Percentiles rank a stretch among this genome's conserved stretches.
These are phyloP conservation scores for Trametes pubescens DNA, from an alignment of 1,284 basidiomycete species.

Conservation along the genomic window DNA sequence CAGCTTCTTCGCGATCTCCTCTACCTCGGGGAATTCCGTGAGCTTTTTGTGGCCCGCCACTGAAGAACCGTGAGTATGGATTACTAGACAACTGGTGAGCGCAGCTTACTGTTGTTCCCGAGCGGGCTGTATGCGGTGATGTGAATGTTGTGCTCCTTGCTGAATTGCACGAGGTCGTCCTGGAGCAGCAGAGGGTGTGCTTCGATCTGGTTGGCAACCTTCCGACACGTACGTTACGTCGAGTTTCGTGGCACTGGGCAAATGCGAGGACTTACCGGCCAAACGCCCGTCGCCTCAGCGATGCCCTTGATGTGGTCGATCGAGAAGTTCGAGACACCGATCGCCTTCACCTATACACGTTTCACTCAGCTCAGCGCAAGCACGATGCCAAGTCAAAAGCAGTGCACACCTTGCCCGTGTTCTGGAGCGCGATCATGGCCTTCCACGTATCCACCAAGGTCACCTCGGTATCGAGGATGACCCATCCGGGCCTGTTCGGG, in stretches of 20 bases:
- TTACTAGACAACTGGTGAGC: not conserved
- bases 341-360: slow-evolving; percentile 54
- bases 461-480: slow-evolving; percentile 66
- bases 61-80: slow-evolving; percentile 32
- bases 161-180: slow-evolving; percentile 72
- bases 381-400: slow-evolving; percentile 12
- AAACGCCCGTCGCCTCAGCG: slow-evolving; percentile 77
- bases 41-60: slow-evolving; percentile 66
- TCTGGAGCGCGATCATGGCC: slow-evolving; percentile 70
- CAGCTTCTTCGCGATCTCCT: slow-evolving; percentile 56
- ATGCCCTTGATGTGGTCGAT: slow-evolving; percentile 73
- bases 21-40: slow-evolving; percentile 65
- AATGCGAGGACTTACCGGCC: slow-evolving; percentile 55
- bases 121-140: slow-evolving; percentile 88
- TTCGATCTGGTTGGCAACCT: slow-evolving; percentile 85
- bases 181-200: slow-evolving; percentile 83
- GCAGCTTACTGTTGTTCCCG: slow-evolving; percentile 73
- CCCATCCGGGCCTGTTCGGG: slow-evolving; percentile 52
- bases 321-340: slow-evolving; percentile 88
- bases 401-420: slow-evolving; percentile 49
- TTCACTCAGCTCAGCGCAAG: not conserved
- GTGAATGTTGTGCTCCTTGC: slow-evolving; percentile 78
- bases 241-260: not conserved
- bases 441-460: slow-evolving; percentile 86
- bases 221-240: not conserved